Base-by-base conservation (phyloP, 768 basidiomycete genomes). In the Paxillus rubicundulus region DNA sequence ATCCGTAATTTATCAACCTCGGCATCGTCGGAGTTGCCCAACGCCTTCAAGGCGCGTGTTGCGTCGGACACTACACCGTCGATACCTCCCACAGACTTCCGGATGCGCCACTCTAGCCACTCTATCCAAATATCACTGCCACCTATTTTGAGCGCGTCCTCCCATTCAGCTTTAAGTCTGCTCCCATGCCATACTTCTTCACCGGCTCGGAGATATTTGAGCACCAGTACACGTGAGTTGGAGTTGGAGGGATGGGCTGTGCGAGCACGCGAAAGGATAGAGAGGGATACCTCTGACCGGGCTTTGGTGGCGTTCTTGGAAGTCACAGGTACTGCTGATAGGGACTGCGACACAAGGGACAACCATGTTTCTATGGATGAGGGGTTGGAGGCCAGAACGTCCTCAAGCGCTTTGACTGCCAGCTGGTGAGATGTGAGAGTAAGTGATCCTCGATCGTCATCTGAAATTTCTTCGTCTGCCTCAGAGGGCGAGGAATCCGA, bases 21-120 rank as follows among this genome's bases (percentile, higher is more conserved):
- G 37, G 70, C 71, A n/a, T 75, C 70, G 34, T 74, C 73, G 20
- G 70, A 66, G 13, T 57, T 52, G 21, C 69, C 66, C 30, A 89
- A 61, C 4, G 74, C 71, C 16, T 66, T 61, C 39, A 84, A 57
- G 16, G 78, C 72, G 28, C 82, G 74, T 38, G 66, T 60, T 4
- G 79, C 81, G 58, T 82, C 82, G 24, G 75, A 71, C 3, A 84
- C 66, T 5, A 87, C 61, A 6, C 75, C 77, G 36, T 82, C 76
- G 27, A 89, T 63, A 2, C 82, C 81, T 37, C 70, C 68, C 37
- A 56, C 69, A 14, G 71, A 71, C 34, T 59, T 76, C 38, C 82
- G 72, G 32, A 88, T 80, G 52, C 78, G 76, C 87, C 87, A 91
- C 56, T 87, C 86, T 3, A 92, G 61, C 88, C 89, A 92, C 57